A percentile compares a stretch with the other conserved stretches of the same genome.
phyloP scores from a whole-genome alignment of 1,139 yeast species.

The Lodderomyces margitis region DNA sequence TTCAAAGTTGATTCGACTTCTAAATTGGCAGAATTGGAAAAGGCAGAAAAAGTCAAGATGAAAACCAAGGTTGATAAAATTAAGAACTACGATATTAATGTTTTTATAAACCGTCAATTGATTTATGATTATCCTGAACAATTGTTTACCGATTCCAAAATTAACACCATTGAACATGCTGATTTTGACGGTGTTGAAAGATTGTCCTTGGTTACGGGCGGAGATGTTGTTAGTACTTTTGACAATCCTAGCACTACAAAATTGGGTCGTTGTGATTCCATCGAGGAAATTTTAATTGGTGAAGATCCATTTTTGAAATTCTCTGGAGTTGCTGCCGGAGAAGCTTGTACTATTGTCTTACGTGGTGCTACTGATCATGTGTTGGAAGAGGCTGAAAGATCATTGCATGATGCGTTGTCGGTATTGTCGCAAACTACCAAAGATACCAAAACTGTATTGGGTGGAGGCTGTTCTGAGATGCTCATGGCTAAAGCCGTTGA shows the following conservation, averaged over 20 bases:
- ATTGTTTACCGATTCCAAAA: conserved; percentile 79
- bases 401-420: conserved; percentile 93
- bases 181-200: conserved; percentile 98
- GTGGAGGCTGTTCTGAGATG: conserved; percentile 99
- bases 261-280: conserved; percentile 83
- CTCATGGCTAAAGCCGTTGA: conserved; percentile 97
- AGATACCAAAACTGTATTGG: conserved; percentile 92
- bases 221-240: conserved; percentile 96
- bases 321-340: conserved; percentile 92
- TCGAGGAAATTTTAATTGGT: conserved; percentile 92
- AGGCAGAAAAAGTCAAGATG: conserved; percentile 95
- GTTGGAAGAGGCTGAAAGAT: conserved; percentile 95
- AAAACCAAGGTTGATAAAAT: conserved; percentile 85
- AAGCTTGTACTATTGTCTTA: conserved; percentile 93
- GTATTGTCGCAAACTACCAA: conserved; percentile 93
- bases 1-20: conserved; percentile 95
- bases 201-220: conserved; percentile 94
- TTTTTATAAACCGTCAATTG: conserved; percentile 92
- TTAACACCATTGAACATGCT: conserved; percentile 95
- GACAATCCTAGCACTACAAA: conserved; percentile 86
- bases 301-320: conserved; percentile 85
- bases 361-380: conserved; percentile 98
- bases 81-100: conserved; percentile 75
- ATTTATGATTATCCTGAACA: conserved; percentile 98
- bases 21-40: conserved; percentile 91